Evolutionary conservation across 1,284 basidiomycete species (phyloP), one percentile per base, ranked within the genome.

Genomic region (Naganishia sp.): DNA sequence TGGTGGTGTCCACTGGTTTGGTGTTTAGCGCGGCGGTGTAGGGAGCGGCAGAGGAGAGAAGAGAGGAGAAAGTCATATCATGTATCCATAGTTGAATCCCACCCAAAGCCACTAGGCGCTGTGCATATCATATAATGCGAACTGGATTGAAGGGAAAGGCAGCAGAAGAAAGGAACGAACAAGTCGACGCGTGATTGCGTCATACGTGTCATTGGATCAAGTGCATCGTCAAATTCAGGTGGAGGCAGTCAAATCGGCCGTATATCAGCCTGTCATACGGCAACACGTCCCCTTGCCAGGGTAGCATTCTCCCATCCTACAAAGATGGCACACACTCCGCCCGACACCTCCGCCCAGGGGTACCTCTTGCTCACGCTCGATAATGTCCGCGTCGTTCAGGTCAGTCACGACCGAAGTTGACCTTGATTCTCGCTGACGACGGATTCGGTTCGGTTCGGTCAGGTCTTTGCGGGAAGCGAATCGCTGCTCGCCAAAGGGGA

Each of bases 401-500:
- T 76, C 23, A 65, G 73, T 68, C 6, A 3, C n/a, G 15, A 0
- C 50, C 28, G 15, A 10, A 6, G n/a, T 18, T 50, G 42, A 23
- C 21, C 23, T 31, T 28, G 49, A 52, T 64, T 56, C 50, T 31
- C 21, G 43, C 39, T 61, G 63, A 65, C 51, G 45, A 6, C 55
- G 9, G 25, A n/a, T 13, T 39, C 35, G 35, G 7, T 39, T 13
- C 18, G 5, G 11, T 47, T 11, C 41, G 52, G n/a, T 32, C 18
- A 79, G 76, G 54, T 73, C 18, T 78, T 72, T 55, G 74, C 74
- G 15, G 75, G 72, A 6, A 66, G 76, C 49, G 67, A 68, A 13
- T 75, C 76, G 70, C 65, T 67, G 1, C 69, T 80, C 1, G 78
- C 74, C 5, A 46, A 65, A 21, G 79, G 78, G 18, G 75, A 76